Base-by-base conservation (phyloP, 164 flowering plant genomes). In the Sedum album region DNA sequence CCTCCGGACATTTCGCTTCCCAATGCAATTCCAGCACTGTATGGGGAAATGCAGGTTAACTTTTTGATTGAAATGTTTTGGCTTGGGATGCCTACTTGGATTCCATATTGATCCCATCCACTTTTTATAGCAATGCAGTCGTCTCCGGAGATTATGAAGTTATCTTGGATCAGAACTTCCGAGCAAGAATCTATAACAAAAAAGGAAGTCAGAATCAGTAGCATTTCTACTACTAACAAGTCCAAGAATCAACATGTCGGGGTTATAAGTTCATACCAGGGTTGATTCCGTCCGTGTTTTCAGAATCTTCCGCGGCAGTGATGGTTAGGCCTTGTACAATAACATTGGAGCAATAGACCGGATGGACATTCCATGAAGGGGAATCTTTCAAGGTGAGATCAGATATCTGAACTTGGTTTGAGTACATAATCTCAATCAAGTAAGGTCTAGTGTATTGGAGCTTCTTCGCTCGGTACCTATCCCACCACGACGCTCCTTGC, bases 401-500 rank as follows among this genome's bases (percentile, higher is more conserved):
- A n/a, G n/a, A n/a, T n/a, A n/a, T n/a, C n/a, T n/a, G n/a, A n/a
- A n/a, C n/a, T n/a, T n/a, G n/a, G 30, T 71, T 51, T 0, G 81
- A 78, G 57, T 73, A 73, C 79, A 79, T 71, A 66, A 79, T 69
- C 36, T 79, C 81, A 62, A 79, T 70, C 38, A 79, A 67, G 66
- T 76, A 73, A 0, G 81, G 81, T 21, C 81, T 57, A 3, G 79
- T 78, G 66, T 71, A 69, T n/a, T 69, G 66, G 4, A 73, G 71
- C 26, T 73, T 36, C 5, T 51, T 49, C 25, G 30, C 30, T 48
- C 67, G 70, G 69, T 75, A 75, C 21, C 68, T 65, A 7, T 69
- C 61, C 81, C 81, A 78, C 79, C 81, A 78, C 8, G 68, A 4
- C 0, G 31, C 67, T 25, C 81, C 81, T 38, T 78, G 81, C n/a